Percentiles rank a stretch among this genome's conserved stretches.
phyloP scores from a whole-genome alignment of 768 basidiomycete genomes.

The Tricholomella constricta region DNA sequence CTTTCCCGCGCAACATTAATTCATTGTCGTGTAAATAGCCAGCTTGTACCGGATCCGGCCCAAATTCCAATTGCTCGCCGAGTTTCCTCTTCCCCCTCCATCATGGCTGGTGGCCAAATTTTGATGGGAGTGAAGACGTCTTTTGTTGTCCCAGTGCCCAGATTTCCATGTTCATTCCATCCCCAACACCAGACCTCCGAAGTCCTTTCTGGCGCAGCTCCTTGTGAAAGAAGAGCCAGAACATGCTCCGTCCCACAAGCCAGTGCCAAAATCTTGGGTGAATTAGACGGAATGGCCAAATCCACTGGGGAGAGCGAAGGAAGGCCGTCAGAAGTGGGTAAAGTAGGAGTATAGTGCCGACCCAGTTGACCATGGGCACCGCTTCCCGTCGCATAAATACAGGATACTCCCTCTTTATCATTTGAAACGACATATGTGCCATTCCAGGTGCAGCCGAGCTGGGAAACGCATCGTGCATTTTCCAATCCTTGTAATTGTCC shows the following conservation, averaged over 20 bases:
- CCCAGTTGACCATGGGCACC: constrained; percentile 73
- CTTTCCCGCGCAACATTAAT: neutral
- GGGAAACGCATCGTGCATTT: constrained; percentile 31
- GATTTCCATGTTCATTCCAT: constrained; percentile 98
- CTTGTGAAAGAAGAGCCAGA: constrained; percentile 38
- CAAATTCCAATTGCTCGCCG: constrained; percentile 32
- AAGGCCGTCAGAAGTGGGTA: constrained; percentile 13
- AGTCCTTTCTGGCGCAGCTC: neutral
- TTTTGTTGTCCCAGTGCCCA: constrained; percentile 64
- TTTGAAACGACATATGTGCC: constrained; percentile 58
- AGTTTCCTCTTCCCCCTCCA: neutral
- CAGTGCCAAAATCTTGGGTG: constrained; percentile 31
- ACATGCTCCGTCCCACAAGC: constrained; percentile 89
- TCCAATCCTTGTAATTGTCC: constrained; percentile 52
- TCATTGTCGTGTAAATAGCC: constrained; percentile 33
- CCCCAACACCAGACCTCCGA: constrained; percentile 84
- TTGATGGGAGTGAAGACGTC: constrained; percentile 53
- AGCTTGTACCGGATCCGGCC: constrained; percentile 51
- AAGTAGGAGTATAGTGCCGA: constrained; percentile 10
- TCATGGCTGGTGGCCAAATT: constrained; percentile 48
- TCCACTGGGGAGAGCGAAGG: constrained; percentile 27
- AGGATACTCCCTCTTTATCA: constrained; percentile 17
- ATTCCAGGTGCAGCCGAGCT: constrained; percentile 72
- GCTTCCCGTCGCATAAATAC: constrained; percentile 50
- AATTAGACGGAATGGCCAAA: constrained; percentile 26